Percentiles rank a stretch among this genome's conserved stretches.
These are phyloP conservation scores for Wallacemonas sp. DNA, from an alignment of 208 protist species.

Conservation along the genomic window DNA sequence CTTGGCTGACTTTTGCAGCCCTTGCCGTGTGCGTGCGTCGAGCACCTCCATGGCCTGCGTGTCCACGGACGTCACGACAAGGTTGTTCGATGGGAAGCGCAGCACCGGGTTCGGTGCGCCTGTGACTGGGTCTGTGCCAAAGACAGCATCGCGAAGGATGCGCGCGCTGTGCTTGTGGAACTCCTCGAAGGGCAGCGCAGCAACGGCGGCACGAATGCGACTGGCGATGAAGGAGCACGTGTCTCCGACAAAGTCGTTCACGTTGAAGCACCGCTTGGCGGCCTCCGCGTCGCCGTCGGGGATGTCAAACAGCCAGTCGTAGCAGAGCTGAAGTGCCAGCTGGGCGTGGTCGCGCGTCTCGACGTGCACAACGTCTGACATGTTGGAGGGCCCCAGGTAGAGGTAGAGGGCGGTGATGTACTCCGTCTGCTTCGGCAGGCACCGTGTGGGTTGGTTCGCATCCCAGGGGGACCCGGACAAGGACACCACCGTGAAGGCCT, in stretches of 20 bases:
- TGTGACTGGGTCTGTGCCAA: slow-evolving; percentile 71
- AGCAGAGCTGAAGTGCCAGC: slow-evolving; percentile 83
- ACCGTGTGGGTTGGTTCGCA: slow-evolving; percentile 73
- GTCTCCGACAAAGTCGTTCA: slow-evolving; percentile 87
- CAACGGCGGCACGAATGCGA: slow-evolving; percentile 76
- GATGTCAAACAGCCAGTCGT: slow-evolving; percentile 91
- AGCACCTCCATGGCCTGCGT: slow-evolving; percentile 95
- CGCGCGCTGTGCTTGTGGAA: slow-evolving; percentile 83
- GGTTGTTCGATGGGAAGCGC: slow-evolving; percentile 87
- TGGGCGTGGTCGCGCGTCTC: slow-evolving; percentile 89
- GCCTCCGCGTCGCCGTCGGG: slow-evolving; percentile 37
- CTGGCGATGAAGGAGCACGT: slow-evolving; percentile 83
- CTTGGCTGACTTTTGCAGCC: slow-evolving; percentile 95
- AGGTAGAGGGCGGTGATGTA: slow-evolving; percentile 78
- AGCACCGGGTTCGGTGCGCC: slow-evolving; percentile 54
- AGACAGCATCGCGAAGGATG: slow-evolving; percentile 69
- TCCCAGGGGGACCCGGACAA: slow-evolving; percentile 89
- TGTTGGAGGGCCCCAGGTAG: slow-evolving; percentile 93
- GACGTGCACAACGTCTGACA: slow-evolving; percentile 93
- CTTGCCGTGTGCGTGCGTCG: slow-evolving; percentile 92
- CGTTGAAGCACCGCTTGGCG: slow-evolving; percentile 70
- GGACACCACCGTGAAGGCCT: slow-evolving; percentile 81
- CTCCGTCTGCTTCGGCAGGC: slow-evolving; percentile 65
- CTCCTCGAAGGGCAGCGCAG: slow-evolving; percentile 80
- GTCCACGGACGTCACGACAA: slow-evolving; percentile 95